Evolutionary conservation across 1,284 basidiomycete species (phyloP), one percentile per base, ranked within the genome.

Genomic region (Cystobasidium sp.): DNA sequence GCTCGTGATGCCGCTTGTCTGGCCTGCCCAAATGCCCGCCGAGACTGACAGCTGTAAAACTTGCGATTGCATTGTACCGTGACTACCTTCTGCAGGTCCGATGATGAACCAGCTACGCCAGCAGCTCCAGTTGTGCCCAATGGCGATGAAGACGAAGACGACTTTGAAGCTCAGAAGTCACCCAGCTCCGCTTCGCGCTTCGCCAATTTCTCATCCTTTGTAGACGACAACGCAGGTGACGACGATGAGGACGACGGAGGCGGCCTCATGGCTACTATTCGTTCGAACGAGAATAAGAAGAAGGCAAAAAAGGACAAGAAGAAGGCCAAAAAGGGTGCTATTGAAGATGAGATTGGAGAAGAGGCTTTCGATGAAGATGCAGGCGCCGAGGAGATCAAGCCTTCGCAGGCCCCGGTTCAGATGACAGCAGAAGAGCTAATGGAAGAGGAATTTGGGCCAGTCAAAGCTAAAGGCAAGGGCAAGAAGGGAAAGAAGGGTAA

Each of bases 201-300:
- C 52, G 61, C 61, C 64, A 73, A 61, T 65, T 74, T 74, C 65
- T 66, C 72, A 14, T 51, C 51, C 20, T 59, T 74, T 75, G 85
- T 81, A 43, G 84, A 83, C 18, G 85, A 80, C 31, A 82, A 84
- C 20, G 85, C 87, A 77, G 85, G 84, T 14, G 85, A 86, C 10
- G 88, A 87, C 43, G 88, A 90, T 44, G 89, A 88, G 69, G 89
- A 89, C 43, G 88, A 89, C 46, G 82, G 90, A 87, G 93, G 91
- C 58, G 91, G 91, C 37, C 84, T 94, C 52, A 93, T 94, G 92
- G 92, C 87, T 46, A 83, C 84, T 31, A 83, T 91, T 77, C 88
- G 88, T 80, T 87, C 77, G 43, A 76, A 87, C 20, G 84, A 85
- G 22, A 75, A 88, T 79, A 83, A 83, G 14, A 89, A 88, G 81